Conservation (phyloP, 2,329 filamentous ascomycete species). For the Emmonsia crescens region DNA sequence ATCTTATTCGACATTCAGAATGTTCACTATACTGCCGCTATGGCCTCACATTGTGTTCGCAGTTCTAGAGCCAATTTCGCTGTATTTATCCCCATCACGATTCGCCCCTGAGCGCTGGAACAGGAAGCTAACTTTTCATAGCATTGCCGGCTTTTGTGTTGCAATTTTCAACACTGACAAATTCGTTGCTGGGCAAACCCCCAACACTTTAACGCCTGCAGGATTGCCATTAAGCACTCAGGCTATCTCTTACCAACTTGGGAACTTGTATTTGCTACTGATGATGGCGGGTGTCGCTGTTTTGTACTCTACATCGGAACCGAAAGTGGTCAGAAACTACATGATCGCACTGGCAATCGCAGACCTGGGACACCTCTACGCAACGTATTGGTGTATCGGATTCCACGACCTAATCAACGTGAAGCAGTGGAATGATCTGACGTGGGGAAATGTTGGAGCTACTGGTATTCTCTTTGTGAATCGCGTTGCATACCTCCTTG, state of each 20-base stretch:
- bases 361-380: slow-evolving; percentile 56
- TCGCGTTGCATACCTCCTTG: slow-evolving; percentile 48
- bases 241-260: slow-evolving; percentile 56
- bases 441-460: slow-evolving; percentile 61
- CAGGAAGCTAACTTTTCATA: slow-evolving; percentile 21
- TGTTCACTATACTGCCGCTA: slow-evolving; percentile 45
- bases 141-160: slow-evolving; percentile 48
- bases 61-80: slow-evolving; percentile 55
- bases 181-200: slow-evolving; percentile 55
- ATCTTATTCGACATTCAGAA: neutral
- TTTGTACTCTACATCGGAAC: slow-evolving; percentile 53
- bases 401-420: slow-evolving; percentile 44
- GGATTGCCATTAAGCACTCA: slow-evolving; percentile 29
- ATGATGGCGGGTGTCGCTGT: slow-evolving; percentile 54
- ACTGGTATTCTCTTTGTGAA: slow-evolving; percentile 51
- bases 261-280: slow-evolving; percentile 58
- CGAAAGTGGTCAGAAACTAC: slow-evolving; percentile 56
- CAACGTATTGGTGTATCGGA: slow-evolving; percentile 51
- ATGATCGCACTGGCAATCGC: slow-evolving; percentile 53
- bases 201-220: slow-evolving; percentile 23
- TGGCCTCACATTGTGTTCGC: slow-evolving; percentile 58
- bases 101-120: slow-evolving; percentile 4
- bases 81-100: slow-evolving; percentile 28
- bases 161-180: slow-evolving; percentile 47
- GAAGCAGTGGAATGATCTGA: slow-evolving; percentile 54